Evolutionary conservation across 2,329 filamentous ascomycete genomes (phyloP).

Genomic region (Aureobasidium namibiae): DNA sequence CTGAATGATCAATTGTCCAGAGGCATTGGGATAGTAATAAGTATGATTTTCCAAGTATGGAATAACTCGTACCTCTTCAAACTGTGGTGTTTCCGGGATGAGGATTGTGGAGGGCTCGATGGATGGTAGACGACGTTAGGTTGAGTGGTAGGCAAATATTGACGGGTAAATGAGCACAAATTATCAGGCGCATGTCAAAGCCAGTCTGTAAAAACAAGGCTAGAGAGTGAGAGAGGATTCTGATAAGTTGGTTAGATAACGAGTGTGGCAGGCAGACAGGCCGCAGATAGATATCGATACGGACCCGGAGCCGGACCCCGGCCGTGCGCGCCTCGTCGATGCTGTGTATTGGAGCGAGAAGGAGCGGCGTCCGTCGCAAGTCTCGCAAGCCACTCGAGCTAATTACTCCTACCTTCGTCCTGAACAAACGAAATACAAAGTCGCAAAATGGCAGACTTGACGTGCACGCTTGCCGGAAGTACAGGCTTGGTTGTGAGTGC

Average conservation of each 20-base stretch:
- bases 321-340: neutral
- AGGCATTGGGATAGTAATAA: neutral
- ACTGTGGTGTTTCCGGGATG: neutral
- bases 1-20: neutral
- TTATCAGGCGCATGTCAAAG: neutral
- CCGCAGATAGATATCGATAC: neutral
- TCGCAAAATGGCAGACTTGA: conserved; percentile 18
- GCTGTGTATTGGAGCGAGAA: neutral
- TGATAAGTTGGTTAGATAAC: neutral
- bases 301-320: neutral
- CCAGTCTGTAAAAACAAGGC: neutral
- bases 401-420: neutral
- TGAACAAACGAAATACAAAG: neutral
- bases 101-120: neutral
- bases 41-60: neutral
- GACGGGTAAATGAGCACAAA: neutral
- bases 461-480: conserved; percentile 51
- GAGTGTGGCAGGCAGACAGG: neutral
- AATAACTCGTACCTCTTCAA: neutral
- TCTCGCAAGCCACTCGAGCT: no score
- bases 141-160: neutral
- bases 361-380: neutral
- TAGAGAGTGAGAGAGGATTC: neutral
- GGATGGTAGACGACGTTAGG: neutral
- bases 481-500: conserved; percentile 52